These are phyloP conservation scores for Tetrapisispora taiwanensis DNA, from an alignment of 805 yeast genomes.

Conservation along the genomic window DNA sequence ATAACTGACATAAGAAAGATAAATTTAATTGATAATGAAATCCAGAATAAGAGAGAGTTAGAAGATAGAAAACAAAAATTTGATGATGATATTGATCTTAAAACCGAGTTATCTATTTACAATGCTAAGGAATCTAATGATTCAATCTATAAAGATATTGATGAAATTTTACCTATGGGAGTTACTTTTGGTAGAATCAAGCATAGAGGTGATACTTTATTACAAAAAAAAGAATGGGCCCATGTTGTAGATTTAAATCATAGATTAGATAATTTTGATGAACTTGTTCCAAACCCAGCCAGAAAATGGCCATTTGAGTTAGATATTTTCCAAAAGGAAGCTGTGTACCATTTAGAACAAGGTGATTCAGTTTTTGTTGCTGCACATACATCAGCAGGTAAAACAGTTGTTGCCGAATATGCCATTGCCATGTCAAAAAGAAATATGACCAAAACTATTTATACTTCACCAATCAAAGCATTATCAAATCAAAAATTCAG, in stretches of 20 bases:
- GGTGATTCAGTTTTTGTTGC: constrained; percentile 98
- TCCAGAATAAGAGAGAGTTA: constrained; percentile 32
- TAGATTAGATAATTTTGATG: constrained; percentile 71
- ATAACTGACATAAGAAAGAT: constrained; percentile 18
- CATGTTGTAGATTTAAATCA: constrained; percentile 86
- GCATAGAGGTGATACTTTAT: constrained; percentile 12
- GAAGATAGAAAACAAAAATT: constrained; percentile 21
- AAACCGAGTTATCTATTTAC: constrained; percentile 6
- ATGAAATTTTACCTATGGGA: constrained; percentile 41
- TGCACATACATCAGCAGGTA: constrained; percentile 98
- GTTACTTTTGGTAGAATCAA: constrained; percentile 36
- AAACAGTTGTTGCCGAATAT: constrained; percentile 95
- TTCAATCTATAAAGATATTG: constrained; percentile 28
- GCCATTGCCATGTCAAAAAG: constrained; percentile 95
- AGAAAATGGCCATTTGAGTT: constrained; percentile 89
- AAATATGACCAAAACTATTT: constrained; percentile 93
- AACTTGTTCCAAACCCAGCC: constrained; percentile 88
- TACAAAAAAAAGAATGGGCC: constrained; percentile 69
- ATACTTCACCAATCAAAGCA: constrained; percentile 92
- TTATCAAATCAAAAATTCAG: constrained; percentile 82
- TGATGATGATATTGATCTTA: constrained; percentile 4
- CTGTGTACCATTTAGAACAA: constrained; percentile 89
- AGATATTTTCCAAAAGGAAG: constrained; percentile 94
- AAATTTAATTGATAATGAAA: constrained; percentile 27
- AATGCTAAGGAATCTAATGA: constrained; percentile 5